phyloP scores from a whole-genome alignment of 768 basidiomycete genomes.

The Crepidotus variabilis region DNA sequence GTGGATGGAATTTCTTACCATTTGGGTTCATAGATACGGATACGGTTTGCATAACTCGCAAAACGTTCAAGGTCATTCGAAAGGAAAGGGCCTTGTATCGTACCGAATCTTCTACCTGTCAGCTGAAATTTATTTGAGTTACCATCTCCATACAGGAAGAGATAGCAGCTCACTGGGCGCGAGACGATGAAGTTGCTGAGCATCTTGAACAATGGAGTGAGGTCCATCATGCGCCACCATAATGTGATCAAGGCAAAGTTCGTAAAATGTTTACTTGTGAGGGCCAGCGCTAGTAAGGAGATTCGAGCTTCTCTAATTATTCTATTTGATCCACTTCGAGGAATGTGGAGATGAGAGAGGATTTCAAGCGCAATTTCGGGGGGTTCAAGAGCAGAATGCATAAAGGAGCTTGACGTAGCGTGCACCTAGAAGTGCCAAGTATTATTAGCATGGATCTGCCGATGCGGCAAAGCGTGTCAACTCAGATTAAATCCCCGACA shows the following conservation, averaged over 20 bases:
- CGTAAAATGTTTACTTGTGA: background rate
- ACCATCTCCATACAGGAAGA: background rate
- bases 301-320: background rate
- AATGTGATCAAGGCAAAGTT: background rate
- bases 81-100: background rate
- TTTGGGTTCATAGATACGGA: background rate
- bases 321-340: background rate
- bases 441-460: background rate
- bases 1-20: background rate
- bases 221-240: background rate
- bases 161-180: background rate
- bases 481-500: conserved; percentile 4
- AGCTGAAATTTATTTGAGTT: background rate
- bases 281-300: background rate
- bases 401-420: background rate
- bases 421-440: too few relatives aligned
- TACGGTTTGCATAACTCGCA: background rate
- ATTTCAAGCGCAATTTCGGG: background rate
- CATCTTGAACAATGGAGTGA: background rate
- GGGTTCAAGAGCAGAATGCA: background rate
- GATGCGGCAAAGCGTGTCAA: conserved; percentile 7
- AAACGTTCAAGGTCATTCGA: background rate
- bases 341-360: background rate
- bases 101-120: background rate
- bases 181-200: background rate